Percentiles rank a stretch among this genome's conserved stretches.
phyloP scores from a whole-genome alignment of 257 asterid species.

The Linaria vulgaris region DNA sequence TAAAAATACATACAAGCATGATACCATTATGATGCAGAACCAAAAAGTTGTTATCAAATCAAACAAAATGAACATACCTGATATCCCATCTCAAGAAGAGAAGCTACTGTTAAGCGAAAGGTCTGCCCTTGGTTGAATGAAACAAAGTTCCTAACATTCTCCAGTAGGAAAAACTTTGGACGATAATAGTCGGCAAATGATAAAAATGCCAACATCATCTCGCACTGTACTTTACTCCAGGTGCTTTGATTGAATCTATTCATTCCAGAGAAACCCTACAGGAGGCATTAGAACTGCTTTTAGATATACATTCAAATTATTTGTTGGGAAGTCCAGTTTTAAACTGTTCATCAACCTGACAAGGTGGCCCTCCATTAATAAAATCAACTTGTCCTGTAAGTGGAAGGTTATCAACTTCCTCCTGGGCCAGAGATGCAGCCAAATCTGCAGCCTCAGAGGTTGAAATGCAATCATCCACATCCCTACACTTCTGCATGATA shows the following conservation, averaged over 20 bases:
- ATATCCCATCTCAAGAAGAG: constrained; percentile 97
- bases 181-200: constrained; percentile 95
- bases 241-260: constrained; percentile 87
- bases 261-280: constrained; percentile 98
- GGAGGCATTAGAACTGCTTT: constrained; percentile 27
- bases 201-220: constrained; percentile 91
- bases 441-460: constrained; percentile 86
- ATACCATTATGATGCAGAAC: not conserved
- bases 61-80: constrained; percentile 51
- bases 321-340: constrained; percentile 5
- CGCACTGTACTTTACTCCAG: constrained; percentile 98
- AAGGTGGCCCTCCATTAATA: constrained; percentile 98
- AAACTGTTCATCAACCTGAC: constrained; percentile 63
- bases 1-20: constrained; percentile 1
- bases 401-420: constrained; percentile 69
- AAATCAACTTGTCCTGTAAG: constrained; percentile 94
- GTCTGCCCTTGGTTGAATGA: constrained; percentile 98
- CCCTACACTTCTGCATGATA: constrained; percentile 87
- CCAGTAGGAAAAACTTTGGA: constrained; percentile 87
- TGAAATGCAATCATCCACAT: constrained; percentile 80
- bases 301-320: constrained; percentile 17
- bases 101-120: constrained; percentile 80
- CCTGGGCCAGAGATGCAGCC: constrained; percentile 53
- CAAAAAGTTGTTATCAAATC: constrained; percentile 1
- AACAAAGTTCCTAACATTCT: constrained; percentile 90